A percentile compares a stretch with the other conserved stretches of the same genome.
Evolutionary conservation across 108 stramenopile species (phyloP).

Genomic region (Cyclotella cryptica): DNA sequence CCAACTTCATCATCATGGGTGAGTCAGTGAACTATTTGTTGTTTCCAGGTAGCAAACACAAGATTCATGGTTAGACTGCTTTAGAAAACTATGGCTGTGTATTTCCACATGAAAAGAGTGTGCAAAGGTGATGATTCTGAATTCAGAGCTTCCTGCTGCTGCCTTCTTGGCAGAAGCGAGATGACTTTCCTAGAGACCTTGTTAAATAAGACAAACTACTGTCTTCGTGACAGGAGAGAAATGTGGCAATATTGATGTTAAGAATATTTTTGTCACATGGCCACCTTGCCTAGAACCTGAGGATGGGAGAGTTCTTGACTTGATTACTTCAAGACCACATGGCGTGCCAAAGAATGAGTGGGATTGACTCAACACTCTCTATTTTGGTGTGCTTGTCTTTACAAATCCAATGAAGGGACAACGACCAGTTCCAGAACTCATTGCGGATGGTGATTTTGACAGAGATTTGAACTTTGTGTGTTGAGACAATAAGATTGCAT

Average conservation of each 20-base stretch:
- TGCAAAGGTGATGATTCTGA: too few relatives aligned
- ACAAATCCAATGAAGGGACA: constrained; percentile 27
- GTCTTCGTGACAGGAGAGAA: constrained; percentile 57
- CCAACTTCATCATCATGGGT: too few relatives aligned
- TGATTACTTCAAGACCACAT: constrained; percentile 51
- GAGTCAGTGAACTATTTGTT: too few relatives aligned
- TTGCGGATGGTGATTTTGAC: constrained; percentile 68
- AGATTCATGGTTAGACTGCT: too few relatives aligned
- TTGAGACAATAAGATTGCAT: constrained; percentile 54
- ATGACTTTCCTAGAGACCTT: too few relatives aligned
- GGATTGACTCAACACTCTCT: constrained; percentile 45
- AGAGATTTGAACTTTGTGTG: constrained; percentile 63
- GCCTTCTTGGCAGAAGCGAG: too few relatives aligned
- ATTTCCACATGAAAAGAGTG: too few relatives aligned
- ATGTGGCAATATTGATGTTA: background rate
- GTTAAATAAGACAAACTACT: too few relatives aligned
- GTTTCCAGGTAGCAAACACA: too few relatives aligned
- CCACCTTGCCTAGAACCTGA: constrained; percentile 44
- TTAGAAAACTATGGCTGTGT: too few relatives aligned
- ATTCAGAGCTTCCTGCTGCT: too few relatives aligned
- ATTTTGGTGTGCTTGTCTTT: constrained; percentile 56
- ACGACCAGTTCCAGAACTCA: constrained; percentile 47
- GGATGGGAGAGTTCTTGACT: constrained; percentile 48
- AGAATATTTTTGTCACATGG: constrained; percentile 54
- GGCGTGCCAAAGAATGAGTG: constrained; percentile 53